Conservation (phyloP, 2,329 filamentous ascomycete species). For the Pseudonectria buxi region DNA sequence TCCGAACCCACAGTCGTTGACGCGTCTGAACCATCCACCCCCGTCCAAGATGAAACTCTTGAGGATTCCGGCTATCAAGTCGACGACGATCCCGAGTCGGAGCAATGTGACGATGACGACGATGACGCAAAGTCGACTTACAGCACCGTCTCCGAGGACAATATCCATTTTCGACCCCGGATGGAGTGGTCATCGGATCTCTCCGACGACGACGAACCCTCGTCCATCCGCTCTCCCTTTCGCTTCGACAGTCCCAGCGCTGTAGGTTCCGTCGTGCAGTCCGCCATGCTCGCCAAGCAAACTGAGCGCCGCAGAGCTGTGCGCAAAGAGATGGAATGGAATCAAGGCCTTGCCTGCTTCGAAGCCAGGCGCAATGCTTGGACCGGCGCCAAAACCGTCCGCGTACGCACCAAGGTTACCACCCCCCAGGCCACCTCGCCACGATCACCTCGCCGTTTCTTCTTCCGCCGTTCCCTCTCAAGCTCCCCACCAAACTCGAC, state of each 20-base stretch:
- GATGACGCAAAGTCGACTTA: slow-evolving; percentile 47
- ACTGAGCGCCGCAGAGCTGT: slow-evolving; percentile 50
- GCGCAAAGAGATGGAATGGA: slow-evolving; percentile 66
- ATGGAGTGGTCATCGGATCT: slow-evolving; percentile 53
- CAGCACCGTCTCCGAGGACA: slow-evolving; percentile 51
- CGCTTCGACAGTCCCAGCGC: slow-evolving; percentile 45
- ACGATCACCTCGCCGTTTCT: slow-evolving; percentile 42
- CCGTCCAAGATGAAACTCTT: slow-evolving; percentile 25
- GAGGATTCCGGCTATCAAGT: slow-evolving; percentile 30
- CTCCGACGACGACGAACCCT: slow-evolving; percentile 40
- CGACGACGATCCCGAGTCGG: slow-evolving; percentile 36
- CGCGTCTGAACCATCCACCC: slow-evolving; percentile 5
- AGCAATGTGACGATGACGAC: slow-evolving; percentile 33
- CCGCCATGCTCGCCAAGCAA: slow-evolving; percentile 41
- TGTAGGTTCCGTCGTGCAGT: slow-evolving; percentile 35
- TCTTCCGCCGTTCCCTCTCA: slow-evolving; percentile 42
- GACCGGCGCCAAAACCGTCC: slow-evolving; percentile 66
- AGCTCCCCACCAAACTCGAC: slow-evolving; percentile 30
- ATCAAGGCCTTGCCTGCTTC: slow-evolving; percentile 75
- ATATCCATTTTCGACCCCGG: slow-evolving; percentile 41
- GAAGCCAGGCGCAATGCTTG: slow-evolving; percentile 71
- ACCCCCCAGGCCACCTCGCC: slow-evolving; percentile 37
- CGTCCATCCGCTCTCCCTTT: slow-evolving; percentile 38
- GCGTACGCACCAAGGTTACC: slow-evolving; percentile 42
- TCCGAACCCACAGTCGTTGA: slow-evolving; percentile 5